Evolutionary conservation across 257 asterid genomes (phyloP).

Genomic region (Anisodus acutangulus): DNA sequence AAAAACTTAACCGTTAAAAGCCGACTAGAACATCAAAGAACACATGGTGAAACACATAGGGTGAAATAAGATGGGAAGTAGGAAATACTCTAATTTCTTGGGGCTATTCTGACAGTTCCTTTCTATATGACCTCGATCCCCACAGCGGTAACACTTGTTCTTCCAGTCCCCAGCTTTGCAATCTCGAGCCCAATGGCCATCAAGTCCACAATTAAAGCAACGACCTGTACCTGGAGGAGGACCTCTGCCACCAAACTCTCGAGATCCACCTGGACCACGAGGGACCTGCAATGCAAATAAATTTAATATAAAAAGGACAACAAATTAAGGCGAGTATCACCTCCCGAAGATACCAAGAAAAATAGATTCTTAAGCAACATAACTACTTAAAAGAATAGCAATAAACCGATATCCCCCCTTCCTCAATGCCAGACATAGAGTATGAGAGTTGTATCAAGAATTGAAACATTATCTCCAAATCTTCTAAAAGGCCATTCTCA

Average conservation of each 20-base stretch:
- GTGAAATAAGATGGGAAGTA: background rate
- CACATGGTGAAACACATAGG: background rate
- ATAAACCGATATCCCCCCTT: background rate
- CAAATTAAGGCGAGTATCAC: background rate
- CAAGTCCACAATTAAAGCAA: slow-evolving; percentile 69
- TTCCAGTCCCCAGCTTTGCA: slow-evolving; percentile 77
- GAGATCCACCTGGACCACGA: slow-evolving; percentile 71
- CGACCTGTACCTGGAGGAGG: slow-evolving; percentile 72
- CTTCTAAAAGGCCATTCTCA: background rate
- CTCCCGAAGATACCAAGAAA: background rate
- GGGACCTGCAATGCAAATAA: slow-evolving; percentile 47
- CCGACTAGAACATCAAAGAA: background rate
- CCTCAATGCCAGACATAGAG: background rate
- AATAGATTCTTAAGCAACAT: slow-evolving; percentile 4
- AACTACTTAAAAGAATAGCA: background rate
- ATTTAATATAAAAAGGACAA: background rate
- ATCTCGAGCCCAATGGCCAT: slow-evolving; percentile 73
- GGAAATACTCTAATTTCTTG: slow-evolving; percentile 47
- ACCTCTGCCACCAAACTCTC: slow-evolving; percentile 57
- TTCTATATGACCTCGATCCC: slow-evolving; percentile 69
- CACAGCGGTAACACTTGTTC: slow-evolving; percentile 67
- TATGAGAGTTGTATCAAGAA: background rate
- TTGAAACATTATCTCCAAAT: background rate
- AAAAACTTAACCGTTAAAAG: background rate
- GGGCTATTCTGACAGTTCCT: slow-evolving; percentile 62